These are phyloP conservation scores for Pythium aristosporum DNA, from an alignment of 352 stramenopile species.

Conservation along the genomic window DNA sequence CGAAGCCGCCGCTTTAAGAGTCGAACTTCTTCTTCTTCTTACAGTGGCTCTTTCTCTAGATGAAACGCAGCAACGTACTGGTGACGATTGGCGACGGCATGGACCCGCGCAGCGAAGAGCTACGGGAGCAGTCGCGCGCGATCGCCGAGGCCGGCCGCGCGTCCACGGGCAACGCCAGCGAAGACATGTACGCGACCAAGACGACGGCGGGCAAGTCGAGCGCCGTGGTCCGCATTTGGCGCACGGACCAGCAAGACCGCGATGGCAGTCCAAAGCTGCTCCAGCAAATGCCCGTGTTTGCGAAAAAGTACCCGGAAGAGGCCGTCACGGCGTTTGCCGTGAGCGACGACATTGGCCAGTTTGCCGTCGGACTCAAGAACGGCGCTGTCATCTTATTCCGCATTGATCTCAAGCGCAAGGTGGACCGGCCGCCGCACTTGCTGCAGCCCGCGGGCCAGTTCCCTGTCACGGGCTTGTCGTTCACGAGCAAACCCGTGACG, in stretches of 20 bases:
- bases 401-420: constrained; percentile 74
- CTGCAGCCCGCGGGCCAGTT: constrained; percentile 80
- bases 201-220: constrained; percentile 58
- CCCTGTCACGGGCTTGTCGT: constrained; percentile 74
- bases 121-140: constrained; percentile 75
- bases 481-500: constrained; percentile 76
- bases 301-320: constrained; percentile 87
- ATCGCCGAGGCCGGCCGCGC: constrained; percentile 70
- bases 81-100: constrained; percentile 87
- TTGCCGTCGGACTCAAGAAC: constrained; percentile 80
- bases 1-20: neutral
- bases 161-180: constrained; percentile 24
- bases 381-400: constrained; percentile 83
- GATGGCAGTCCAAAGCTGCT: constrained; percentile 85
- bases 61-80: constrained; percentile 87
- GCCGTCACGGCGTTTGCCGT: constrained; percentile 85
- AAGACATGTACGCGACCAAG: constrained; percentile 66
- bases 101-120: constrained; percentile 72
- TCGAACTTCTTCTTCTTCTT: neutral
- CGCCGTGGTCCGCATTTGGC: constrained; percentile 82
- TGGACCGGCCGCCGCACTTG: constrained; percentile 64
- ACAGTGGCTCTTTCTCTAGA: constrained; percentile 32
- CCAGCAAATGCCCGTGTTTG: constrained; percentile 83
- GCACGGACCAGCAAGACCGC: constrained; percentile 86
- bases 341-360: constrained; percentile 81